Percentiles rank a stretch among this genome's conserved stretches.
phyloP scores from a whole-genome alignment of 441 rosid genomes.

The Biscutella auriculata region DNA sequence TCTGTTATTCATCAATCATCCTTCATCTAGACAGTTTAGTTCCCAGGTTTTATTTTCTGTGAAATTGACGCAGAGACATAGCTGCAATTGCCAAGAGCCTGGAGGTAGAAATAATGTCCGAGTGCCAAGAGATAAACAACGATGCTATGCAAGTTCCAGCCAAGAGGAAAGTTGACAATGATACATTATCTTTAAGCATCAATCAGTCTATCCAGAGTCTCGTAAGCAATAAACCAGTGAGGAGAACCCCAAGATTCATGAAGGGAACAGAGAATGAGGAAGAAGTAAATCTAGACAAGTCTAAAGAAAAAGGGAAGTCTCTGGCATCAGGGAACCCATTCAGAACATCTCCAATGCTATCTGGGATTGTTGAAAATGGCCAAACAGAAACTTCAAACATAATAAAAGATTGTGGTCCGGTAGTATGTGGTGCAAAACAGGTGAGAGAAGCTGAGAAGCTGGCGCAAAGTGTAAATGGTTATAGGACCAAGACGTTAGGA shows the following conservation, averaged over 20 bases:
- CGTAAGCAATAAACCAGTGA: constrained; percentile 3
- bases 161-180: constrained; percentile 17
- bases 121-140: neutral
- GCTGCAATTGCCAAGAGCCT: constrained; percentile 1
- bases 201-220: neutral
- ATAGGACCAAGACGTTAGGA: neutral
- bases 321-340: neutral
- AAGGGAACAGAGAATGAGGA: constrained; percentile 12
- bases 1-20: neutral
- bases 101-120: constrained; percentile 10
- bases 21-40: neutral
- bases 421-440: constrained; percentile 4
- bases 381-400: neutral
- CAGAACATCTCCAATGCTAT: constrained; percentile 21
- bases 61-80: constrained; percentile 8
- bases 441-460: constrained; percentile 23
- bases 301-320: neutral
- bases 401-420: neutral
- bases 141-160: neutral
- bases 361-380: constrained; percentile 15
- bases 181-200: constrained; percentile 3
- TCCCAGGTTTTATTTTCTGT: constrained; percentile 5
- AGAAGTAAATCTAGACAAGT: constrained; percentile 2
- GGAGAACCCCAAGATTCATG: constrained; percentile 22
- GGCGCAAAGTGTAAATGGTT: constrained; percentile 7